These are phyloP conservation scores for Floccularia luteovirens DNA, from an alignment of 768 basidiomycete species.

Conservation along the genomic window DNA sequence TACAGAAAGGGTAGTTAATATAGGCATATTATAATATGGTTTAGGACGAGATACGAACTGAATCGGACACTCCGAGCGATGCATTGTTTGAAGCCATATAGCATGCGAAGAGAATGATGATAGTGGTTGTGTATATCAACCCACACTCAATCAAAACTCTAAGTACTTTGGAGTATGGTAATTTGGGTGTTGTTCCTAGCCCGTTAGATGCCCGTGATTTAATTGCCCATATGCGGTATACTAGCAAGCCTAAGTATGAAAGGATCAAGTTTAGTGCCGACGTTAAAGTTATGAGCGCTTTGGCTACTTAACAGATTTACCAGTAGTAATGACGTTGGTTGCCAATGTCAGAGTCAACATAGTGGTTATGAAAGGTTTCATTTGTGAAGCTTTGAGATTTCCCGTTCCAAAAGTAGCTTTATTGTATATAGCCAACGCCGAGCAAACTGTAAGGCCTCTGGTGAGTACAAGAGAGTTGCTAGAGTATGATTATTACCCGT, in stretches of 20 bases:
- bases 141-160: constrained; percentile 31
- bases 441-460: constrained; percentile 18
- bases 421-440: constrained; percentile 20
- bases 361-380: constrained; percentile 28
- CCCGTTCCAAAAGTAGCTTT: constrained; percentile 20
- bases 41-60: constrained; percentile 15
- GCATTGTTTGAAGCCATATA: constrained; percentile 28
- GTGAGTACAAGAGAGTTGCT: background rate
- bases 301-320: constrained; percentile 12
- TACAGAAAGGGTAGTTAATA: constrained; percentile 1
- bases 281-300: background rate
- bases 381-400: constrained; percentile 17
- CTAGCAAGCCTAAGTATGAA: constrained; percentile 22
- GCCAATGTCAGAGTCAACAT: constrained; percentile 27
- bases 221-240: constrained; percentile 26
- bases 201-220: constrained; percentile 16
- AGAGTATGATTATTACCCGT: constrained; percentile 15
- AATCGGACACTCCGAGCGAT: constrained; percentile 27
- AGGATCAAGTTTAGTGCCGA: background rate
- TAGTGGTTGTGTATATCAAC: constrained; percentile 26
- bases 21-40: background rate
- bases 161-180: constrained; percentile 18
- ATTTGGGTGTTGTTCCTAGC: constrained; percentile 9
- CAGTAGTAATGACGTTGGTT: constrained; percentile 27
- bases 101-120: constrained; percentile 24